Evolutionary conservation across 2,329 filamentous ascomycete species (phyloP).

Genomic region (Penicillium sp.): DNA sequence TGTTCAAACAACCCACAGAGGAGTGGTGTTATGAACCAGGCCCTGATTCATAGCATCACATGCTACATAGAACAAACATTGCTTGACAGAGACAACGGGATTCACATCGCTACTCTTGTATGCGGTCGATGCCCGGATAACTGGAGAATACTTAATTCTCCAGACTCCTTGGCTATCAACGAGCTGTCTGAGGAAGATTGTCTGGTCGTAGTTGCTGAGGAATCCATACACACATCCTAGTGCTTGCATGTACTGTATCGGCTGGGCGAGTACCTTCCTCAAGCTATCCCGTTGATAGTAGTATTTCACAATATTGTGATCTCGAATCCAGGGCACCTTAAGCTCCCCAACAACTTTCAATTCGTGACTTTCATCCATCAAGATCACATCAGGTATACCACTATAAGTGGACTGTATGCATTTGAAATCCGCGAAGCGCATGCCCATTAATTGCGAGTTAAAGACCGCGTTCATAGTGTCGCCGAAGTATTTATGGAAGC

Average conservation of each 20-base stretch:
- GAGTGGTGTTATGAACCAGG: neutral
- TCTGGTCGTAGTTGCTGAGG: constrained; percentile 6
- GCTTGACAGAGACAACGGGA: neutral
- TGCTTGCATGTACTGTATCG: neutral
- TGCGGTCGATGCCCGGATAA: neutral
- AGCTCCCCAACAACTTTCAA: neutral
- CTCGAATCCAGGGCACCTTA: constrained; percentile 5
- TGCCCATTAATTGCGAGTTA: neutral
- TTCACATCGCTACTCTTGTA: neutral
- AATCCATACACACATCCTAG: constrained; percentile 6
- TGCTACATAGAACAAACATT: neutral
- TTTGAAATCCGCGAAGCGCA: neutral
- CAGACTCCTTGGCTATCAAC: constrained; percentile 2
- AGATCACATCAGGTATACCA: neutral
- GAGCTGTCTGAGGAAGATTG: constrained; percentile 6
- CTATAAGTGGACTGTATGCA: neutral
- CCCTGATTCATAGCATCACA: neutral
- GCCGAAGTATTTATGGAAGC: constrained; percentile 10
- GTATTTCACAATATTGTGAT: neutral
- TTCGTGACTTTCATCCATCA: neutral
- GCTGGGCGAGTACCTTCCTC: constrained; percentile 1
- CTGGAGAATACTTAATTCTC: constrained; percentile 9
- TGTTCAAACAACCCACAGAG: neutral
- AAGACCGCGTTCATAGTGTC: constrained; percentile 6
- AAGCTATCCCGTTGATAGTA: neutral